These are phyloP conservation scores for Populus tremula DNA, from an alignment of 345 rosid species.

Conservation along the genomic window DNA sequence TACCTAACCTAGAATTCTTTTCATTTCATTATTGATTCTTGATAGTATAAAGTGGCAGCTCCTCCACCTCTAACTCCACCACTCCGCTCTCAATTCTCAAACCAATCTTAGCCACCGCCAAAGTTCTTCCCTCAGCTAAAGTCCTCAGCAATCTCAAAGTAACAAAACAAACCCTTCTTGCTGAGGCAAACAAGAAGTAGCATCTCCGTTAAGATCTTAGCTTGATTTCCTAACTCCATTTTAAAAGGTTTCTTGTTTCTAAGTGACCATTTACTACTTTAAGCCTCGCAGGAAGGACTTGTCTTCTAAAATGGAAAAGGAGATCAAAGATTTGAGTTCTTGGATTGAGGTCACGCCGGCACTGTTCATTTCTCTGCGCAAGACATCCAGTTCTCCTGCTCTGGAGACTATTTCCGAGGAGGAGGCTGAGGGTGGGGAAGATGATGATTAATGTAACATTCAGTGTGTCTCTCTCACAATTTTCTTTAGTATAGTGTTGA, in stretches of 20 bases:
- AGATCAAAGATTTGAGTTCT: slow-evolving; percentile 16
- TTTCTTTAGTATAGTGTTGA: background rate
- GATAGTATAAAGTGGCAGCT: no score
- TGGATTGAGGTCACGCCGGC: slow-evolving; percentile 46
- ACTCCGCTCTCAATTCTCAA: background rate
- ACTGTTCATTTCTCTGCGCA: slow-evolving; percentile 27
- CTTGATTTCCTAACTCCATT: background rate
- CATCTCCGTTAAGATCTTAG: background rate
- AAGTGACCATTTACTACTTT: background rate
- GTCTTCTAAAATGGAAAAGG: slow-evolving; percentile 27
- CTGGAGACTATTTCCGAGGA: slow-evolving; percentile 53
- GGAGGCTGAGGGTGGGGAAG: slow-evolving; percentile 29
- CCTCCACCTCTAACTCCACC: no score
- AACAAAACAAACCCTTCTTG: background rate
- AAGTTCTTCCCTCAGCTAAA: background rate
- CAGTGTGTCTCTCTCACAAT: background rate
- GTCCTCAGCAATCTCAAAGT: background rate
- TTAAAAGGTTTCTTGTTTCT: background rate
- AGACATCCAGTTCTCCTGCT: slow-evolving; percentile 22
- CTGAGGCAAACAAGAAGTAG: background rate
- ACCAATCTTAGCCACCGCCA: no score
- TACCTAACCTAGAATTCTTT: no score
- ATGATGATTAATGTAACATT: background rate
- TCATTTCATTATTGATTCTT: no score
- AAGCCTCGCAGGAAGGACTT: no score